A percentile compares a stretch with the other conserved stretches of the same genome.
phyloP scores from a whole-genome alignment of 2,329 filamentous ascomycete species.

The Aspergillus bombycis region DNA sequence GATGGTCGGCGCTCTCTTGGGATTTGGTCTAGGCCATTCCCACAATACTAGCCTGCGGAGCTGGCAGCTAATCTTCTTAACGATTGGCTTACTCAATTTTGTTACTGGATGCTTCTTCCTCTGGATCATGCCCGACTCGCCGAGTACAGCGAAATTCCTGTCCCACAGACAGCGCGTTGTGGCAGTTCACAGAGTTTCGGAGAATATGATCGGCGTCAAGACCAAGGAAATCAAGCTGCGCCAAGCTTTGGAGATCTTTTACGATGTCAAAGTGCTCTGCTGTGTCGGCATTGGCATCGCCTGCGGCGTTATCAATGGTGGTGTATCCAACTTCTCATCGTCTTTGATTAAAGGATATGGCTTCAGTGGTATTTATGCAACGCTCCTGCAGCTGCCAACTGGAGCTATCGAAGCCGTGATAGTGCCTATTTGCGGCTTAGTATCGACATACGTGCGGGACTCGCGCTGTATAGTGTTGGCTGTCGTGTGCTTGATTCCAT shows the following conservation, averaged over 20 bases:
- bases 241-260: constrained; percentile 44
- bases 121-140: constrained; percentile 42
- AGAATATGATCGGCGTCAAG: constrained; percentile 48
- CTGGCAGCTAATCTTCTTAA: constrained; percentile 48
- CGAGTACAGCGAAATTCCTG: constrained; percentile 43
- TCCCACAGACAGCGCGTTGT: constrained; percentile 43
- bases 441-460: constrained; percentile 50
- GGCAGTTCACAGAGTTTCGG: constrained; percentile 45
- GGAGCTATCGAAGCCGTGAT: constrained; percentile 38
- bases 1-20: constrained; percentile 41
- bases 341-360: constrained; percentile 51
- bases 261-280: constrained; percentile 44
- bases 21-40: constrained; percentile 40
- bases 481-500: constrained; percentile 32
- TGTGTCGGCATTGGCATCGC: constrained; percentile 46
- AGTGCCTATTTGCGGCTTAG: constrained; percentile 43
- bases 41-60: constrained; percentile 30
- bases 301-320: constrained; percentile 55
- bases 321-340: constrained; percentile 53
- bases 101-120: constrained; percentile 42
- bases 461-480: constrained; percentile 37
- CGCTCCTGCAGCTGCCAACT: constrained; percentile 38
- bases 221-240: constrained; percentile 37
- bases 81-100: constrained; percentile 49
- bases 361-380: constrained; percentile 33